Percentiles rank a stretch among this genome's conserved stretches.
Evolutionary conservation across 169 alveolate species (phyloP).

Genomic region (Eimeria acervulina): DNA sequence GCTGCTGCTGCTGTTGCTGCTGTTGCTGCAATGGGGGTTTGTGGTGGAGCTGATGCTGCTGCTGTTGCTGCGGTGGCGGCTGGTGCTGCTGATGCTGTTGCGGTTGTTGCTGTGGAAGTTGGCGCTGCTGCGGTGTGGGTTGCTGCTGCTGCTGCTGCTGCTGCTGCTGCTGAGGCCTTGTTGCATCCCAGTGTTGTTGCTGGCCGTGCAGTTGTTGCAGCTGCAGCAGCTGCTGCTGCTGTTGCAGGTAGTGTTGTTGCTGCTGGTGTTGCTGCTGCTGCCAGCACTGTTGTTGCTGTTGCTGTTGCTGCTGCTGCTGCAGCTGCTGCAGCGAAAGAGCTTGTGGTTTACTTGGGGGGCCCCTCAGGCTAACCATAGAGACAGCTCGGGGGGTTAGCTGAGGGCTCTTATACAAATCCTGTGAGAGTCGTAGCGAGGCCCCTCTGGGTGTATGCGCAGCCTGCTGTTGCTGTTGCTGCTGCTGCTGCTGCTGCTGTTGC

Average conservation of each 20-base stretch:
- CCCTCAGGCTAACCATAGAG: not conserved
- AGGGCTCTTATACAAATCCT: not conserved
- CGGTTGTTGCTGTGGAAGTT: not conserved
- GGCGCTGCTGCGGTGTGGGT: not conserved
- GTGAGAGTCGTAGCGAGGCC: not conserved
- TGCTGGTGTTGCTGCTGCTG: not conserved
- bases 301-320: not conserved
- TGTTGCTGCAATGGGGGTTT: not conserved
- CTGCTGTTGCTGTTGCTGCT: not conserved
- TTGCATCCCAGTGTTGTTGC: not conserved
- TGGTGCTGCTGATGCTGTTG: no score
- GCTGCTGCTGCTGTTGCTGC: no score
- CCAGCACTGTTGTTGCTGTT: not conserved
- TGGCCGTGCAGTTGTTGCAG: not conserved
- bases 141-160: not conserved
- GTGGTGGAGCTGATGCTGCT: constrained; percentile 2
- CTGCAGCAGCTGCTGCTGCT: constrained; percentile 27
- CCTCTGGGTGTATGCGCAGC: not conserved
- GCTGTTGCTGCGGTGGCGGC: no score
- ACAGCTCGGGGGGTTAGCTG: not conserved
- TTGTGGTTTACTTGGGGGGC: not conserved
- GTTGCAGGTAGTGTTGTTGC: not conserved
- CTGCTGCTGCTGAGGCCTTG: not conserved
- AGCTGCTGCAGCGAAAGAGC: no score
- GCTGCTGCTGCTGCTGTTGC: no score